Base-by-base conservation (phyloP, 805 yeast genomes). In the Pichia cabralensis region DNA sequence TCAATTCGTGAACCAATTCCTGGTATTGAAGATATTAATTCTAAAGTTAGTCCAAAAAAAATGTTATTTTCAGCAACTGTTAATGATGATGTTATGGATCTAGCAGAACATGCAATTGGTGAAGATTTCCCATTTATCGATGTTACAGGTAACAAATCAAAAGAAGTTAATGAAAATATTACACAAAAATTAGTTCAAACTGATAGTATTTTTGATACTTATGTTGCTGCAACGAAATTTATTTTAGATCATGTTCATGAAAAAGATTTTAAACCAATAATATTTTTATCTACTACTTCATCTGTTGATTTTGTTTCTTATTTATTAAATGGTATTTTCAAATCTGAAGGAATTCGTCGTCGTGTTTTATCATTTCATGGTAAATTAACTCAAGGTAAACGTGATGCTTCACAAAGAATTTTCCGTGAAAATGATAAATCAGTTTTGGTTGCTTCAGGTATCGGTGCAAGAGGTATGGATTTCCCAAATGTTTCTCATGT, bases 381-480 rank as follows among this genome's bases (percentile, higher is more conserved):
- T 35, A 75, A 78, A 50, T 60, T 81, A 55, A 56, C 79, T 20
- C 95, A 84, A 60, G 62, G 65, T 18, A 67, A 63, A 30, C 76
- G 97, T 48, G 50, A 51, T 41, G 34, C 46, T 41, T 38, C 53
- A 38, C 57, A 55, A 41, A 34, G 39, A n/a, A 44, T 26, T 3
- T 60, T 59, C 46, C 49, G 61, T 46, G 52, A 49, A 36, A 46
- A 64, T 12, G 48, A 52, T 39, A 41, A 56, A 20, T 81, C 84
- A 36, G 52, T 88, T 29, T 65, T 89, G 38, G 72, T 89, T 35
- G 78, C 89, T 36, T 82, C 96, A 6, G 95, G 86, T 59, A 96
- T 89, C 39, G 94, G 88, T 41, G 96, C 96, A 11, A 76, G 97
- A 61, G 97, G 97, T 46, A 77, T 89, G 80, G 96, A 89, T 63